Base-by-base conservation (phyloP, 176 grass and related monocot genomes). In the Phragmites australis region DNA sequence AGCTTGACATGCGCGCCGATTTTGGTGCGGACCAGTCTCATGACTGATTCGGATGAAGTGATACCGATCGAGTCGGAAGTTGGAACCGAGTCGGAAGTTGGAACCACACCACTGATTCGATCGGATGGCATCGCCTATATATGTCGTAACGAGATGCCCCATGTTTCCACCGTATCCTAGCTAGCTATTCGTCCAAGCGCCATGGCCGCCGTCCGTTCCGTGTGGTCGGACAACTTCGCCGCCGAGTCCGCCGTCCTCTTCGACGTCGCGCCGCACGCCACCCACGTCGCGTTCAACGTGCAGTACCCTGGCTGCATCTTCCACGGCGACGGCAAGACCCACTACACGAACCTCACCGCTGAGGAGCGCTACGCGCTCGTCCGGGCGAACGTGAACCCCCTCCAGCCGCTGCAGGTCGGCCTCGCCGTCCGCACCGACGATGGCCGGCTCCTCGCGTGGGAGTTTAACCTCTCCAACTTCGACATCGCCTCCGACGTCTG, bases 351-450 rank as follows among this genome's bases (percentile, higher is more conserved):
- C 78, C 78, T 57, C 39, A 58, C 17, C 18, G 1, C 51, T 6
- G 6, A 57, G 16, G 69, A 50, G 79, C 56, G 42, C 1, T 72
- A 73, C 68, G 14, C 25, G 5, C 9, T 51, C 8, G 45, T 73
- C 44, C 44, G 10, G 9, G 30, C 27, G 12, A 82, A 82, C 44
- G 68, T 82, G 1, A 12, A 13, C 30, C 8, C 0, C 0, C 69
- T 73, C 37, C 11, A 27, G 15, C 63, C 51, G 19, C 21, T 74
- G 49, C 62, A 89, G 73, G 54, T 76, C 19, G 70, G 31, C 11
- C 54, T 74, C 76, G 19, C 59, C 62, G 26, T 81, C 45, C 53
- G 76, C 29, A 30, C 62, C 19, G 54, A 9, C 34, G 80, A 62
- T 21, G 72, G 50, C 45, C 14, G 10, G 22, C 26, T 41, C 14